Base-by-base conservation (phyloP, 345 rosid genomes). In the Conringia planisiliqua region DNA sequence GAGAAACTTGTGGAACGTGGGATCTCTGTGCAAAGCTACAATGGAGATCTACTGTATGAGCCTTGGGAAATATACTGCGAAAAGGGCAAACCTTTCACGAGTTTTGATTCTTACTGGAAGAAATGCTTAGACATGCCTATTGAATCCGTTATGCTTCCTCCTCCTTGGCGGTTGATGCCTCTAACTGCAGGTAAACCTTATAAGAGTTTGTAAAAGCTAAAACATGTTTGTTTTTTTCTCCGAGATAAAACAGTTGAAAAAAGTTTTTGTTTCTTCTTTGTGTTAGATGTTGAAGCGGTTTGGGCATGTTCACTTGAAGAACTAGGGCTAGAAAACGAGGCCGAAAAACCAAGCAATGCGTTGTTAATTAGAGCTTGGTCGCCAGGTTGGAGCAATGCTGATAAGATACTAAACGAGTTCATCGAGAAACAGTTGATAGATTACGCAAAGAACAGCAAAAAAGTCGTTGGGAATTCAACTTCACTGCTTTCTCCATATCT, bases 311-410 rank as follows among this genome's bases (percentile, higher is more conserved):
- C 88, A 1, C 48, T 89, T 8, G 98, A 91, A 68, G 88, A 84
- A 57, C 78, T 94, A 52, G 95, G 87, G 30, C 88, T 94, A 10
- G 98, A 94, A 82, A 66, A 91, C 46, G 96, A 91, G 71, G 77
- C 90, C 1, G 98, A 91, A 38, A 94, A 88, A 66, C 76, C 96
- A 17, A 91, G 96, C 81, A 94, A 91, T 59, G 95, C 91, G 9
- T 81, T 94, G 74, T 68, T 94, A 75, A 90, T 95, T 61, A 87
- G 95, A 80, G 96, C 82, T 42, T 94, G 98, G 98, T 86, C 91
- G 8, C 97, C 98, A 1, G 98, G 98, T 16, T 91, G 98, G 97
- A 74, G 83, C 81, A 85, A 87, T n/a, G 98, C 95, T 51, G 89
- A 88, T 59, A 88, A 87, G 83, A 74, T 76, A 66, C 79, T 91